Base-by-base conservation (phyloP, 805 yeast genomes). In the Saccharomycodes ludwigii region DNA sequence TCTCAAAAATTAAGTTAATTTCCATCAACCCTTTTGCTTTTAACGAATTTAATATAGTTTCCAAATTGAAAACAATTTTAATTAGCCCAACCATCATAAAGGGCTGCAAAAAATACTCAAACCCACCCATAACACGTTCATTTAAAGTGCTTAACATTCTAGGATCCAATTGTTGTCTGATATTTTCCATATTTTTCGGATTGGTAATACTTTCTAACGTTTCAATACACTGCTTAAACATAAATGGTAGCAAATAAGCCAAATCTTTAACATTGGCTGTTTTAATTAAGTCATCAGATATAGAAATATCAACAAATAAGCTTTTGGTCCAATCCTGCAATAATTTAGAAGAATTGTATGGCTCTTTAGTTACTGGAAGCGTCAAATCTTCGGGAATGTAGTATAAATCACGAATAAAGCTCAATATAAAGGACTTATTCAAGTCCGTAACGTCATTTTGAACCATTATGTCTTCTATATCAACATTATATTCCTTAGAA, bases 81-180 rank as follows among this genome's bases (percentile, higher is more conserved):
- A 70, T 56, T 21, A 74, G 46, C 9, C 76, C 67, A 6, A 68
- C 60, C 2, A 80, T 61, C 40, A 88, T 60, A 40, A 82, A 80
- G 3, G 83, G 79, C 45, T 86, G 95, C 27, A 80, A 61, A 42
- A 88, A 79, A 46, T 86, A 84, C 46, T 86, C 96, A 21, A 88
- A 60, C 0, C 95, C 96, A 34, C 80, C 81, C 29, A 65, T 66
- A 24, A 84, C 59, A 5, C n/a, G 10, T 15, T 6, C 13, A 16
- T 25, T 25, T 11, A 25, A 25, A 9, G 15, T 14, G 15, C n/a
- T 10, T 12, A 25, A 14, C 12, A 16, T 14, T 15, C n/a, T 20
- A 15, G n/a, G 24, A 22, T 22, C n/a, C 12, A 11, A 8, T 25
- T 25, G n/a, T n/a, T n/a, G n/a, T n/a, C n/a, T n/a, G n/a, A n/a